Evolutionary conservation across 2,329 filamentous ascomycete genomes (phyloP).

Genomic region (Aureobasidium pullulans): DNA sequence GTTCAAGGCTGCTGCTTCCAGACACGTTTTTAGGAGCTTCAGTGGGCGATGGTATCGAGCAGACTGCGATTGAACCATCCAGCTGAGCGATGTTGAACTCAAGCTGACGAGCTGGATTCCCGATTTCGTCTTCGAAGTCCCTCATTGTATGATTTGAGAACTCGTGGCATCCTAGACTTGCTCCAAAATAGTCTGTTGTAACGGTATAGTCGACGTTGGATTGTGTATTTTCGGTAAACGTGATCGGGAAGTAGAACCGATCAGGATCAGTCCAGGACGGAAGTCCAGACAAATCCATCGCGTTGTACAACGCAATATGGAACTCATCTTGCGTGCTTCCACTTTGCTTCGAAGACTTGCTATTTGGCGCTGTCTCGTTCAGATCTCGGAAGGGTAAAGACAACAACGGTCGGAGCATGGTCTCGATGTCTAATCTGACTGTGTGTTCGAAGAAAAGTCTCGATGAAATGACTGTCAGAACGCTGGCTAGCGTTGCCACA

Average conservation of each 20-base stretch:
- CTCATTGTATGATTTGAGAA: not conserved
- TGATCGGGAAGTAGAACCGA: constrained; percentile 40
- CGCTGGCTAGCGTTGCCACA: constrained; percentile 44
- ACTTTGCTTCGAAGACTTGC: not conserved
- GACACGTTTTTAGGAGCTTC: not conserved
- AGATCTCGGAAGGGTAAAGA: constrained; percentile 22
- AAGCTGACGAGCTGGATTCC: not conserved
- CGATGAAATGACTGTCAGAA: constrained; percentile 46
- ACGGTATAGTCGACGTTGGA: constrained; percentile 20
- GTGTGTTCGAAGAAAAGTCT: constrained; percentile 42
- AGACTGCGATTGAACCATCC: constrained; percentile 24
- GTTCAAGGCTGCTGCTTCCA: not conserved
- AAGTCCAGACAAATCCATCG: constrained; percentile 35
- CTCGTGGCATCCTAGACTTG: constrained; percentile 30
- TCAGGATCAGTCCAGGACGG: constrained; percentile 44
- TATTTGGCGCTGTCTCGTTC: not conserved
- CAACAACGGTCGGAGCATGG: constrained; percentile 16
- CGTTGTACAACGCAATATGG: constrained; percentile 40
- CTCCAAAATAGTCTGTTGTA: constrained; percentile 29
- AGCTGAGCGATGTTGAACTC: not conserved
- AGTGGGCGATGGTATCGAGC: constrained; percentile 21
- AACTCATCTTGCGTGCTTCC: constrained; percentile 30
- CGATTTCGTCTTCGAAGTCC: not conserved
- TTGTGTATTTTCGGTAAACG: not conserved
- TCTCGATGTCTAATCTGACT: constrained; percentile 10